These are phyloP conservation scores for Amaranthus tricolor DNA, from an alignment of 179 eudicot genomes.

Conservation along the genomic window DNA sequence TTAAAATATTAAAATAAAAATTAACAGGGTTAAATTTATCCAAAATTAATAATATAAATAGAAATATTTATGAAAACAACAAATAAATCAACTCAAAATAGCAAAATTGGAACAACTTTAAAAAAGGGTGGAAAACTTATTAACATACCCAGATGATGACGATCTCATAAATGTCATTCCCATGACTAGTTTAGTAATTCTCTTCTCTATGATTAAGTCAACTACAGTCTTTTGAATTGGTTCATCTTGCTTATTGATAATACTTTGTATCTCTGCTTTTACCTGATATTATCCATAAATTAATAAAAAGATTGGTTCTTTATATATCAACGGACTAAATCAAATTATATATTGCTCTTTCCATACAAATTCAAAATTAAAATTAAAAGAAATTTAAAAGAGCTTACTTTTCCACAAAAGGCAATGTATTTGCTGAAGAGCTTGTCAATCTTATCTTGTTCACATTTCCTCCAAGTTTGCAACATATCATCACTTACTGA, in stretches of 20 bases:
- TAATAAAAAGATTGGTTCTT: neutral
- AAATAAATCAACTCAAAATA: no score
- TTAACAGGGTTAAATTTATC: no score
- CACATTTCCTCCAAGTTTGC: conserved; percentile 41
- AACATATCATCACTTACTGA: conserved; percentile 60
- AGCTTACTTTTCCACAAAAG: conserved; percentile 64
- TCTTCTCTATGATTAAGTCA: conserved; percentile 43
- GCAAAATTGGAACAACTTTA: no score
- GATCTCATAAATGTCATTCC: conserved; percentile 52
- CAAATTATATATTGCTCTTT: neutral
- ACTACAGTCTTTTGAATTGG: conserved; percentile 52
- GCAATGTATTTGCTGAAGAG: conserved; percentile 49
- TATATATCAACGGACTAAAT: neutral
- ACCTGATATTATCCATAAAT: conserved; percentile 36
- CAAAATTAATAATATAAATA: no score
- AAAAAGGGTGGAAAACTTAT: no score
- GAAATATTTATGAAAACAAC: no score
- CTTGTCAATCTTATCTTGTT: conserved; percentile 52
- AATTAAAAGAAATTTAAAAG: neutral
- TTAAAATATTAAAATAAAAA: no score
- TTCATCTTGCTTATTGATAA: conserved; percentile 47
- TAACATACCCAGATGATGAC: conserved; percentile 49
- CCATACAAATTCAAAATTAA: neutral
- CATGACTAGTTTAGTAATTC: conserved; percentile 65
- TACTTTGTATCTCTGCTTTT: conserved; percentile 49